Conservation (phyloP, 805 yeast genomes). For the Barnettozyma wickerhamii region DNA sequence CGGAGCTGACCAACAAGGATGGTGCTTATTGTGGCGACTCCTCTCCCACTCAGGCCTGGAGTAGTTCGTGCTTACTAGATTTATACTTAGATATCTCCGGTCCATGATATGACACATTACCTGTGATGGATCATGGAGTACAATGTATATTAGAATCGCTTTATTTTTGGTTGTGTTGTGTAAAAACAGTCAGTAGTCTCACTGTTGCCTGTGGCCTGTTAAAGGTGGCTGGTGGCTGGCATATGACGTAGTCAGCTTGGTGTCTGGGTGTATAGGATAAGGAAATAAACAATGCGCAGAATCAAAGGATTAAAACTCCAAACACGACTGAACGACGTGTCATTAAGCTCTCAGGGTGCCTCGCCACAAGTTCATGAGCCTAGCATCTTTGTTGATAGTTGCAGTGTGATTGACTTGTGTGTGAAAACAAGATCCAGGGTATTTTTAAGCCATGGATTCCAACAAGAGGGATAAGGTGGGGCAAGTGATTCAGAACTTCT, state of each 20-base stretch:
- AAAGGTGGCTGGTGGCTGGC: neutral
- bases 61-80: constrained; percentile 80
- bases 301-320: too few species aligned
- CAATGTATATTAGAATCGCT: too few species aligned
- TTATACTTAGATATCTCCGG: constrained; percentile 53
- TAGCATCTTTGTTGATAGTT: too few species aligned
- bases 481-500: constrained; percentile 45
- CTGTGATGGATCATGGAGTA: too few species aligned
- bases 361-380: neutral
- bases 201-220: too few species aligned
- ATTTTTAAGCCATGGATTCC: constrained; percentile 11
- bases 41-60: constrained; percentile 97
- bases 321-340: too few species aligned
- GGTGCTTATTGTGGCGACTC: constrained; percentile 82
- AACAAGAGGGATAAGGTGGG: constrained; percentile 21
- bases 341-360: neutral
- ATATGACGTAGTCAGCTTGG: neutral
- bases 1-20: constrained; percentile 87
- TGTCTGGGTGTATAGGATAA: constrained; percentile 44
- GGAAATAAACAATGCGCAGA: neutral
- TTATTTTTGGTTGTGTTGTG: too few species aligned
- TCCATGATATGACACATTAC: constrained; percentile 33
- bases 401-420: too few species aligned
- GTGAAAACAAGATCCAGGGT: too few species aligned
- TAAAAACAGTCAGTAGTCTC: too few species aligned